Conservation (phyloP, 345 rosid genomes). For the Cardamine chenopodiifolia region DNA sequence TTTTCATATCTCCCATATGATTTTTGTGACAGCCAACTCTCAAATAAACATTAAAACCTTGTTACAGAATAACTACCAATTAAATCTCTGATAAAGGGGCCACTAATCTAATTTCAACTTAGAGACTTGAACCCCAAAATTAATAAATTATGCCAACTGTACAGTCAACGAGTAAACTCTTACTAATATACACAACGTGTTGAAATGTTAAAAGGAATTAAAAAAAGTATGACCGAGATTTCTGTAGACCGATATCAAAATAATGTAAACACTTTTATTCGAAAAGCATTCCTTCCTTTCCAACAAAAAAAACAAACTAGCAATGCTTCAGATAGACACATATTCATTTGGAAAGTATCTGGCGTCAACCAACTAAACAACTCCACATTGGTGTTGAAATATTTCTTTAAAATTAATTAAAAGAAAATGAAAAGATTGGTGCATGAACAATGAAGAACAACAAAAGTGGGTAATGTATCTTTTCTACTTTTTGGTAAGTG, state of each 20-base stretch:
- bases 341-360: neutral
- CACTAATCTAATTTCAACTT: neutral
- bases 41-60: neutral
- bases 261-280: too few species aligned
- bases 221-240: too few species aligned
- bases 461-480: constrained; percentile 28
- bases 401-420: neutral
- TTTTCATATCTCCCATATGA: neutral
- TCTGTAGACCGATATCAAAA: neutral
- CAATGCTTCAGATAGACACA: neutral
- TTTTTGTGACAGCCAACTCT: neutral
- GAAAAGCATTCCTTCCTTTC: too few species aligned
- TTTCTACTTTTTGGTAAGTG: constrained; percentile 36
- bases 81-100: neutral
- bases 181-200: neutral
- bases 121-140: neutral
- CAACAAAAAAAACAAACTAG: neutral
- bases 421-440: constrained; percentile 21
- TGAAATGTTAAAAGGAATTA: neutral
- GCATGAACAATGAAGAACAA: constrained; percentile 35
- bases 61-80: neutral
- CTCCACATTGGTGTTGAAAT: neutral
- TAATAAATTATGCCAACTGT: neutral
- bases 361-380: neutral
- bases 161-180: neutral